phyloP scores from a whole-genome alignment of 768 basidiomycete genomes.

The Tricholoma matsutake region DNA sequence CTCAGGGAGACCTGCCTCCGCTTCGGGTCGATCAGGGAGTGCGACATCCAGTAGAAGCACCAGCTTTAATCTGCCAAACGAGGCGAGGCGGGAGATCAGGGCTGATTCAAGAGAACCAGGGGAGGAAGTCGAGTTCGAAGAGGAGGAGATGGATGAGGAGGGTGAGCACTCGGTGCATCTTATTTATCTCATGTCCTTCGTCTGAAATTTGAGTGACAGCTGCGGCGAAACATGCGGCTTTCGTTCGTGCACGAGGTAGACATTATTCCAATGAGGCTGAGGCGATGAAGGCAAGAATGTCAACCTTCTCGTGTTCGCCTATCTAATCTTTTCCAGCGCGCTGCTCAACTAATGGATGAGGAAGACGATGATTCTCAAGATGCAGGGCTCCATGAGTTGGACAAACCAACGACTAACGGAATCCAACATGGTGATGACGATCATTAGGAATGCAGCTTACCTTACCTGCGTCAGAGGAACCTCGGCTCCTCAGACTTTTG shows the following conservation, averaged over 20 bases:
- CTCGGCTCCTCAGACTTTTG: background rate
- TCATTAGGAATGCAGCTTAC: background rate
- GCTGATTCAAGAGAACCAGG: conserved; percentile 55
- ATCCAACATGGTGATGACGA: background rate
- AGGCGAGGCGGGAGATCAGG: conserved; percentile 59
- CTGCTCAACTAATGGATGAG: conserved; percentile 57
- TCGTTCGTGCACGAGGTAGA: conserved; percentile 74
- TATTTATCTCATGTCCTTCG: background rate
- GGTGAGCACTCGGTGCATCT: conserved; percentile 41
- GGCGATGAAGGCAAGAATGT: conserved; percentile 77
- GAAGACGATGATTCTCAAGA: conserved; percentile 51
- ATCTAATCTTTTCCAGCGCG: conserved; percentile 43
- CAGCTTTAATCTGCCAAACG: conserved; percentile 76
- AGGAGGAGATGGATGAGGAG: conserved; percentile 89
- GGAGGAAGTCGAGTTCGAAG: conserved; percentile 68
- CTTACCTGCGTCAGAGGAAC: background rate
- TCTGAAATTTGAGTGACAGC: conserved; percentile 39
- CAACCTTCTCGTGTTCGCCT: background rate
- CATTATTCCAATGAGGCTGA: conserved; percentile 92
- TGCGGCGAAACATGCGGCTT: conserved; percentile 77
- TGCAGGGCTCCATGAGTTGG: background rate
- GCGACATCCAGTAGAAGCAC: conserved; percentile 75
- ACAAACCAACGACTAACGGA: conserved; percentile 3
- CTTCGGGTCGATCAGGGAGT: conserved; percentile 56
- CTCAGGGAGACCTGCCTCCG: conserved; percentile 46